A percentile compares a stretch with the other conserved stretches of the same genome.
phyloP scores from a whole-genome alignment of 169 alveolate genomes.

The Babesia microti region DNA sequence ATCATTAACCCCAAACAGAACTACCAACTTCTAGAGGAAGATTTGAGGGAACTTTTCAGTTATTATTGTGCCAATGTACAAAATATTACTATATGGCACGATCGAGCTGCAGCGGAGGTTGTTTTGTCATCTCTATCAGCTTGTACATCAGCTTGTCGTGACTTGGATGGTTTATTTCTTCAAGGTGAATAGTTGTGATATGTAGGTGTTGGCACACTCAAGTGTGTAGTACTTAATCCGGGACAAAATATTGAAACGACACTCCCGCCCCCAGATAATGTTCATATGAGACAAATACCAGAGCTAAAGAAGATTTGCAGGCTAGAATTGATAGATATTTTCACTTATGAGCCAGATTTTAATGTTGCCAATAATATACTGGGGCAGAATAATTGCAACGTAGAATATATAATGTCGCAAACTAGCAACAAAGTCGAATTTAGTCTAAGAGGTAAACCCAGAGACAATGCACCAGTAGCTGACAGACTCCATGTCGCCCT shows the following conservation, averaged over 20 bases:
- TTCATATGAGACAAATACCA: background rate
- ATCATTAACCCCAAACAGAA: conserved; percentile 9
- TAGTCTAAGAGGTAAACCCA: conserved; percentile 62
- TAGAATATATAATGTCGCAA: conserved; percentile 56
- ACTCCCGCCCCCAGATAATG: conserved; percentile 1
- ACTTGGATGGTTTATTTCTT: conserved; percentile 21
- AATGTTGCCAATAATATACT: conserved; percentile 54
- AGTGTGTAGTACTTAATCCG: conserved; percentile 16
- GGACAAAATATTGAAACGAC: conserved; percentile 35
- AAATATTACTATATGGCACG: conserved; percentile 2
- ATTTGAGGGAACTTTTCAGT: conserved; percentile 31
- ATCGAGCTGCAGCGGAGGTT: conserved; percentile 34
- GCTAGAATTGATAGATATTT: conserved; percentile 64
- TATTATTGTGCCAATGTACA: conserved; percentile 24
- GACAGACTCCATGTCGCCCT: conserved; percentile 63
- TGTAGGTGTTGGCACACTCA: conserved; percentile 31
- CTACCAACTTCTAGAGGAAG: conserved; percentile 21
- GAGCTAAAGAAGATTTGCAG: conserved; percentile 29
- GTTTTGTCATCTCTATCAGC: conserved; percentile 9
- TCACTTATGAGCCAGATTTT: conserved; percentile 65
- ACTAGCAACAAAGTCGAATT: conserved; percentile 55
- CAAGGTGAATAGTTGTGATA: no score
- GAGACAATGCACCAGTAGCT: conserved; percentile 61
- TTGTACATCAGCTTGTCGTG: conserved; percentile 5
- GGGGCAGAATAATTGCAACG: conserved; percentile 62